Evolutionary conservation across 257 asterid genomes (phyloP).

Genomic region (Jasminum sambac): DNA sequence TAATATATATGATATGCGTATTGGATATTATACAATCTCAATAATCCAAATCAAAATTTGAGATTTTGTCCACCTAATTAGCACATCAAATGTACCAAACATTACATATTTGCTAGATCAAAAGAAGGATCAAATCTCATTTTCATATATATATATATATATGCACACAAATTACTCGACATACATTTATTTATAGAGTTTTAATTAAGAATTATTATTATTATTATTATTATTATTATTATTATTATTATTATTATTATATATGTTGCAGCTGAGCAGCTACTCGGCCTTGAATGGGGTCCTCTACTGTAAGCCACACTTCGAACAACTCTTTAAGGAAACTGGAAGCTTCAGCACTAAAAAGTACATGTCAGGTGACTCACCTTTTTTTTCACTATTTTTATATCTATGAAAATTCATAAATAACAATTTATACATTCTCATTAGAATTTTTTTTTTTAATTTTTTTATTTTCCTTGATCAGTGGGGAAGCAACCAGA

Average conservation of each 20-base stretch:
- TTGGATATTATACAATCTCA: too few species aligned
- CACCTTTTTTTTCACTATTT: slow-evolving; percentile 10
- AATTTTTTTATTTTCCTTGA: slow-evolving; percentile 3
- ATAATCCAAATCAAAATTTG: too few species aligned
- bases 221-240: too few species aligned
- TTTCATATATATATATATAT: too few species aligned
- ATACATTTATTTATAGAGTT: too few species aligned
- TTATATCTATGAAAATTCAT: not conserved
- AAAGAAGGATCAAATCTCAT: too few species aligned
- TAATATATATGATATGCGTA: too few species aligned
- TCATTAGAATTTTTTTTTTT: slow-evolving; percentile 1
- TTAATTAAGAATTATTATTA: too few species aligned
- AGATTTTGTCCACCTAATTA: too few species aligned
- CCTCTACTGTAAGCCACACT: slow-evolving; percentile 63
- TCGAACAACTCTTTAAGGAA: slow-evolving; percentile 60
- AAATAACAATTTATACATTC: not conserved
- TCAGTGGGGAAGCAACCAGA: slow-evolving; percentile 45
- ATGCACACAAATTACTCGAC: too few species aligned
- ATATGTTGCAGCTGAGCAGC: slow-evolving; percentile 47
- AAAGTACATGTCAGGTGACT: slow-evolving; percentile 41
- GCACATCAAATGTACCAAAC: too few species aligned
- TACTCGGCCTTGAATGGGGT: slow-evolving; percentile 53
- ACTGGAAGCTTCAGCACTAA: slow-evolving; percentile 44
- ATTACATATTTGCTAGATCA: too few species aligned
- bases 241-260: not conserved